Conservation (phyloP, 176 grass and related monocot species). For the Rhynchospora tenuis region DNA sequence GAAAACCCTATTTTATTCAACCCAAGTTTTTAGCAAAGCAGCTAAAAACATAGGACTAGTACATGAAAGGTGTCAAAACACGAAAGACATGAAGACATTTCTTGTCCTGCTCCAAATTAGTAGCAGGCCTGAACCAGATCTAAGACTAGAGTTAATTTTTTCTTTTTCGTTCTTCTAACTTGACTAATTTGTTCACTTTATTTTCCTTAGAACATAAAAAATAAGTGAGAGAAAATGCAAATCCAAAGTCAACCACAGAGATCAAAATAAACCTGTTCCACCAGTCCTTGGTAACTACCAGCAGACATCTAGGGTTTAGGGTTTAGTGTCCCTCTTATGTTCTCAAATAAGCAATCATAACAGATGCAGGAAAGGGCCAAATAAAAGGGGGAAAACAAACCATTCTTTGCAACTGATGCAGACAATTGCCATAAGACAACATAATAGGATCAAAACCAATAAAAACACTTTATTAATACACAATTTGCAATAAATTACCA, state of each 20-base stretch:
- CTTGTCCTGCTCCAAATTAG: not conserved
- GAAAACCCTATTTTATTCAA: not conserved
- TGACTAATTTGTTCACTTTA: not conserved
- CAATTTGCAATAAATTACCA: not conserved
- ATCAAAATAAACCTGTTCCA: not conserved
- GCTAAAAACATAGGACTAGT: not conserved
- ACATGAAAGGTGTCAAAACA: not conserved
- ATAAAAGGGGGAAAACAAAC: not conserved
- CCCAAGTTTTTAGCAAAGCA: not conserved
- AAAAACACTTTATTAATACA: not conserved
- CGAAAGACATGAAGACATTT: not conserved
- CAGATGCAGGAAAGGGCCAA: not conserved
- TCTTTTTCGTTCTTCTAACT: not conserved
- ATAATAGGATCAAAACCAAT: not conserved
- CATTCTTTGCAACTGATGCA: not conserved
- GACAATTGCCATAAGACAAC: not conserved
- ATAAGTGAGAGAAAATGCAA: not conserved
- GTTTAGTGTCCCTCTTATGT: not conserved
- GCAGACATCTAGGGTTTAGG: not conserved
- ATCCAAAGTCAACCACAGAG: not conserved
- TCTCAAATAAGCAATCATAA: not conserved
- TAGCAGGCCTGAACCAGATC: not conserved
- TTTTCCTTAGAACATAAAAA: not conserved
- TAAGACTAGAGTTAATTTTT: not conserved
- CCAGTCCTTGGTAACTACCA: not conserved